Percentiles rank a stretch among this genome's conserved stretches.
phyloP scores from a whole-genome alignment of 768 basidiomycete genomes.

The Amanita jacksonii region DNA sequence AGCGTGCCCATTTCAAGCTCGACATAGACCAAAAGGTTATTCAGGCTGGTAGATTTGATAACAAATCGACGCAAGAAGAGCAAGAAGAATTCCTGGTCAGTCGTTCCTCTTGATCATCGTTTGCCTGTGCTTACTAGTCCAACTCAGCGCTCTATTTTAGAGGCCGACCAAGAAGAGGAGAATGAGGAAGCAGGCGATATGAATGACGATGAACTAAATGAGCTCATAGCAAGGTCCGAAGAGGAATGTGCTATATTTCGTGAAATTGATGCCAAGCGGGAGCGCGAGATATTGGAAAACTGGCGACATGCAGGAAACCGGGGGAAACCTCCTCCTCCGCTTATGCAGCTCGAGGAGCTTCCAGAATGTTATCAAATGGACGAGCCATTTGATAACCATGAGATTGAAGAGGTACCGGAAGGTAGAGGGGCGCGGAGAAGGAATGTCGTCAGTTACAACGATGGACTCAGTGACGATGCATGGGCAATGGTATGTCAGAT shows the following conservation, averaged over 20 bases:
- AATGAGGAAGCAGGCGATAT: constrained; percentile 87
- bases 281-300: constrained; percentile 46
- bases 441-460: constrained; percentile 84
- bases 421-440: constrained; percentile 83
- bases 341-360: constrained; percentile 84
- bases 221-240: constrained; percentile 80
- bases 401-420: constrained; percentile 55
- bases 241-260: constrained; percentile 70
- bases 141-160: constrained; percentile 75
- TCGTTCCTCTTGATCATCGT: constrained; percentile 10
- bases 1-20: constrained; percentile 89
- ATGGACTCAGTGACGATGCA: constrained; percentile 89
- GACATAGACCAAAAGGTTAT: constrained; percentile 99
- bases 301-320: constrained; percentile 73
- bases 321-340: constrained; percentile 64
- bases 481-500: constrained; percentile 64
- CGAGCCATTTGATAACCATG: constrained; percentile 61
- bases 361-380: constrained; percentile 87
- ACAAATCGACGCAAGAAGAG: constrained; percentile 96
- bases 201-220: constrained; percentile 93
- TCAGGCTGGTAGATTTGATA: constrained; percentile 97
- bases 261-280: constrained; percentile 74
- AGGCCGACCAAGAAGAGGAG: constrained; percentile 85
- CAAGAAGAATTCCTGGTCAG: constrained; percentile 90
- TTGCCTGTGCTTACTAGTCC: constrained; percentile 7